Conservation (phyloP, 2,329 filamentous ascomycete genomes). For the Fonsecaea monophora region DNA sequence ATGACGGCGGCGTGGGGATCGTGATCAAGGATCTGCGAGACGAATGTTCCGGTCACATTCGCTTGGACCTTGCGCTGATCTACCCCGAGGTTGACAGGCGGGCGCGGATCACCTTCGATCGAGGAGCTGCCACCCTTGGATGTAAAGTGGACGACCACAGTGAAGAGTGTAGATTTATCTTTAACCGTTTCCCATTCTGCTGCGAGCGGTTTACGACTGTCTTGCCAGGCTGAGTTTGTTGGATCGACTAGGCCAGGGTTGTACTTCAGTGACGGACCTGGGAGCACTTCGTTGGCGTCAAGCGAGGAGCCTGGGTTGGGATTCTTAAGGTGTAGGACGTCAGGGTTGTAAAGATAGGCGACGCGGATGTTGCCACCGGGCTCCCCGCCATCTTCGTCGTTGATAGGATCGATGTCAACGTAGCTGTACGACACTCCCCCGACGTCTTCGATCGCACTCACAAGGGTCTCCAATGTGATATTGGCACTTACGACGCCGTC, state of each 20-base stretch:
- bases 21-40: conserved; percentile 62
- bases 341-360: conserved; percentile 72
- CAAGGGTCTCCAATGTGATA: conserved; percentile 64
- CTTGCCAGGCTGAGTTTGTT: conserved; percentile 63
- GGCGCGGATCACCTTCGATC: conserved; percentile 69
- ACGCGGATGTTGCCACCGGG: conserved; percentile 75
- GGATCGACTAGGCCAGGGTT: conserved; percentile 75
- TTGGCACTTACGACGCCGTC: conserved; percentile 66
- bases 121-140: conserved; percentile 71
- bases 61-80: conserved; percentile 64
- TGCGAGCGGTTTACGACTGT: conserved; percentile 70
- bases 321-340: conserved; percentile 65
- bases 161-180: conserved; percentile 67
- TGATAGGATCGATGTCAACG: conserved; percentile 64
- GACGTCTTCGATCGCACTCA: conserved; percentile 47
- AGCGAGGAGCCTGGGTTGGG: conserved; percentile 61
- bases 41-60: conserved; percentile 65
- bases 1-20: conserved; percentile 66
- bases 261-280: conserved; percentile 65
- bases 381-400: conserved; percentile 69
- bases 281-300: conserved; percentile 64
- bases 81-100: conserved; percentile 70
- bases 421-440: conserved; percentile 64
- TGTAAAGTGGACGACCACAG: conserved; percentile 72
- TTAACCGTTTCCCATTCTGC: conserved; percentile 67